Conservation (phyloP, 2,329 filamentous ascomycete species). For the Rhynchosporium secalis region DNA sequence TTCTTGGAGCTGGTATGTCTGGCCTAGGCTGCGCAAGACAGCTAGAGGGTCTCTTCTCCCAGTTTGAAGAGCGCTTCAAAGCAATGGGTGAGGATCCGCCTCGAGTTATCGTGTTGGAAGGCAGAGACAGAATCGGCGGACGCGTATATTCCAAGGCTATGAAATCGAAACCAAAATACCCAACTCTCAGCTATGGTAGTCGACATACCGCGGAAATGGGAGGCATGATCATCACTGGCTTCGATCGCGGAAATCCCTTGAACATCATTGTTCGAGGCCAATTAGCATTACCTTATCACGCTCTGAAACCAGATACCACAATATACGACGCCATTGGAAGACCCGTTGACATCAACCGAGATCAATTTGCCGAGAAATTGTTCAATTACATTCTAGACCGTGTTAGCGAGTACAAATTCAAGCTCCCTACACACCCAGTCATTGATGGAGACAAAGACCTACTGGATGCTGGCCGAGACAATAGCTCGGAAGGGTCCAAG, state of each 20-base stretch:
- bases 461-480: slow-evolving; percentile 81
- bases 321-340: slow-evolving; percentile 84
- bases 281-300: slow-evolving; percentile 81
- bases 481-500: slow-evolving; percentile 65
- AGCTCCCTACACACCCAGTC: slow-evolving; percentile 65
- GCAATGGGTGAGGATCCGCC: slow-evolving; percentile 68
- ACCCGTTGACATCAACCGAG: slow-evolving; percentile 74
- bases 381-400: slow-evolving; percentile 95
- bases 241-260: slow-evolving; percentile 91
- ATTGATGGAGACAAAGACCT: slow-evolving; percentile 81
- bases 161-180: slow-evolving; percentile 58
- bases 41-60: slow-evolving; percentile 79
- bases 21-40: slow-evolving; percentile 91
- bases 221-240: slow-evolving; percentile 96
- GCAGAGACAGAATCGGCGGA: slow-evolving; percentile 82
- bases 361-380: slow-evolving; percentile 82
- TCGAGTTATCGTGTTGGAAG: slow-evolving; percentile 80
- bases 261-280: slow-evolving; percentile 90
- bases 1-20: slow-evolving; percentile 93
- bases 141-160: slow-evolving; percentile 83
- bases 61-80: slow-evolving; percentile 70
- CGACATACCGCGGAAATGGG: slow-evolving; percentile 91
- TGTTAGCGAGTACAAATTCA: slow-evolving; percentile 86
- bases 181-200: slow-evolving; percentile 54
- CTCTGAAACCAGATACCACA: slow-evolving; percentile 76